Evolutionary conservation across 2,329 filamentous ascomycete species (phyloP), one percentile per base, ranked within the genome.

Genomic region (Hortaea werneckii): DNA sequence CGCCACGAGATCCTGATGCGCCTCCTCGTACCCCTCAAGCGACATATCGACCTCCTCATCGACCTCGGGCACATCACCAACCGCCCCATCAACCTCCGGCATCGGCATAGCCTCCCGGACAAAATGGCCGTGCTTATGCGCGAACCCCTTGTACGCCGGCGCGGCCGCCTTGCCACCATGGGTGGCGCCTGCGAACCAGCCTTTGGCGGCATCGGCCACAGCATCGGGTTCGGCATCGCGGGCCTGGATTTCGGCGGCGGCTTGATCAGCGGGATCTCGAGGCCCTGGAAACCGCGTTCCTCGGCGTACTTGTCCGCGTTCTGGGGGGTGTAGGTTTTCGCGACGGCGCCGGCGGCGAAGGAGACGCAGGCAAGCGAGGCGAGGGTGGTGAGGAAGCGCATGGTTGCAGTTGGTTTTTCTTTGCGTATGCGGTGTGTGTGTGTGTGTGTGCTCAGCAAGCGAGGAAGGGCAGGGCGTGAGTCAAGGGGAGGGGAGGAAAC

Each of bases 91-190:
- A 35, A n/a, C 32, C 32, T 35, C 32, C 8, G n/a, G n/a, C 32
- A 9, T n/a, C 32, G 32, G 32, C 32, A 35, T 35, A 35, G 32
- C 32, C 32, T 35, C 32, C 32, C 32, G 8, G 10, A 39, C 37
- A 26, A 39, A 39, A 39, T 39, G 37, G 2, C 37, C 37, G 34
- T 45, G 46, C 43, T 46, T 37, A 6, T 48, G 43, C n/a, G 37
- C 26, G 27, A 29, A 41, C 8, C 26, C 43, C 28, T 49, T 41
- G 40, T 51, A 49, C 1, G 40, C 20, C 5, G 42, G 38, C 2
- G 9, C 32, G n/a, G 9, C 32, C 3, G 46, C 49, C 10, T 43
- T 20, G 29, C 49, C 47, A 26, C 48, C 48, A 38, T 52, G 50
- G 10, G 45, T 44, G 9, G 42, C 20, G 20, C 20, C 20, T 20